phyloP scores from a whole-genome alignment of 2,329 filamentous ascomycete species.

The Exophiala xenobiotica region DNA sequence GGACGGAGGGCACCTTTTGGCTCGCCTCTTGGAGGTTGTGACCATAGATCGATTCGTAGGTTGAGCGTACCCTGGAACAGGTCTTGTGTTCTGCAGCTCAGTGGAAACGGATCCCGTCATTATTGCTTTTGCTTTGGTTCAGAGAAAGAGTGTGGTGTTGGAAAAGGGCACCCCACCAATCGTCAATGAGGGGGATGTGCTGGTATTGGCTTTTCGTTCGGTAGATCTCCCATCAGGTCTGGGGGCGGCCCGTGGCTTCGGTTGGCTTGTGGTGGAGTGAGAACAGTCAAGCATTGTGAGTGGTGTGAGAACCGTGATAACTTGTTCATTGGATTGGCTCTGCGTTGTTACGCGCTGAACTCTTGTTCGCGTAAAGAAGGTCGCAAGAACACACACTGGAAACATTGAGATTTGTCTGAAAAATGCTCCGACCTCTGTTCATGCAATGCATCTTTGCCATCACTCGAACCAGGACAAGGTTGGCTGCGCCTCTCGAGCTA shows the following conservation, averaged over 20 bases:
- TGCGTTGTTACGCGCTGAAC: neutral
- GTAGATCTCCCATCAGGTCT: neutral
- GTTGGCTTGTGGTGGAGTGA: constrained; percentile 1
- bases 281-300: neutral
- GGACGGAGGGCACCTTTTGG: too few species aligned
- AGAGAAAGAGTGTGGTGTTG: neutral
- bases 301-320: neutral
- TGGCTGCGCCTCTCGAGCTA: constrained; percentile 19
- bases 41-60: too few species aligned
- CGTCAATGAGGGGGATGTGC: neutral
- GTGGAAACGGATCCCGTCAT: too few species aligned
- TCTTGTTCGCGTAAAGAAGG: neutral
- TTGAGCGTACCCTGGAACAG: too few species aligned
- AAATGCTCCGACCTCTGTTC: neutral
- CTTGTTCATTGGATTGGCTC: neutral
- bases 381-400: neutral
- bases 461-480: neutral
- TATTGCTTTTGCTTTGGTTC: neutral
- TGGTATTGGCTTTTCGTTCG: neutral
- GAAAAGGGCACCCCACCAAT: neutral
- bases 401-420: neutral
- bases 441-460: neutral
- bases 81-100: too few species aligned
- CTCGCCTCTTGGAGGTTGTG: too few species aligned
- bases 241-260: constrained; percentile 1